Evolutionary conservation across 176 grass and related monocot genomes (phyloP).

Genomic region (Triticum turgidum): DNA sequence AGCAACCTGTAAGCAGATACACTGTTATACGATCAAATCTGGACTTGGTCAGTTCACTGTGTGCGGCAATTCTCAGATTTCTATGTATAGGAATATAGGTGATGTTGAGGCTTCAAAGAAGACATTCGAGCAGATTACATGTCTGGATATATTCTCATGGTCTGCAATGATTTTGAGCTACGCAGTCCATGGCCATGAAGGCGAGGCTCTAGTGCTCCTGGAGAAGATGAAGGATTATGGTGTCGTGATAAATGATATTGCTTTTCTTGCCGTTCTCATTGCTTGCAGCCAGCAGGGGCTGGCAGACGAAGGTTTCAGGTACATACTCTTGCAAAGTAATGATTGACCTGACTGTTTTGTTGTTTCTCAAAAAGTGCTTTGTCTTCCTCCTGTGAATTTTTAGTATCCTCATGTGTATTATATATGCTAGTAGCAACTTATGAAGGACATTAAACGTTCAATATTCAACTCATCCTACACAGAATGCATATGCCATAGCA

Average conservation of each 20-base stretch:
- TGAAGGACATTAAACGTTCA: not conserved
- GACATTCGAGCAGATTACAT: constrained; percentile 50
- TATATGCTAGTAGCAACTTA: not conserved
- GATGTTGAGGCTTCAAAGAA: constrained; percentile 49
- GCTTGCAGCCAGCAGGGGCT: constrained; percentile 62
- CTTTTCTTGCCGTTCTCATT: constrained; percentile 63
- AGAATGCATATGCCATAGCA: not conserved
- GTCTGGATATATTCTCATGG: constrained; percentile 63
- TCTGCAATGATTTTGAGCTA: constrained; percentile 59
- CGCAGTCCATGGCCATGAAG: constrained; percentile 53
- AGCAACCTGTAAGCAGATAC: constrained; percentile 56
- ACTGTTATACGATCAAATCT: constrained; percentile 59
- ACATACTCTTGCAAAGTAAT: not conserved
- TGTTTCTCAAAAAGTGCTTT: constrained; percentile 2
- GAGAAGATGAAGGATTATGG: constrained; percentile 52
- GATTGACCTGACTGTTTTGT: constrained; percentile 1
- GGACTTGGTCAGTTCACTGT: constrained; percentile 50
- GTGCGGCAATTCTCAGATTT: constrained; percentile 65
- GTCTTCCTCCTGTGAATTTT: not conserved
- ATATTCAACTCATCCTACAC: not conserved
- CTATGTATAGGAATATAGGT: constrained; percentile 63
- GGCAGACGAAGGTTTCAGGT: constrained; percentile 62
- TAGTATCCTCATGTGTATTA: not conserved
- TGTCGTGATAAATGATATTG: constrained; percentile 27
- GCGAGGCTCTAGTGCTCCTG: constrained; percentile 52